Percentiles rank a stretch among this genome's conserved stretches.
Conservation (phyloP, 192 early-diverging fungal genomes). For the Podila clonocystis region DNA sequence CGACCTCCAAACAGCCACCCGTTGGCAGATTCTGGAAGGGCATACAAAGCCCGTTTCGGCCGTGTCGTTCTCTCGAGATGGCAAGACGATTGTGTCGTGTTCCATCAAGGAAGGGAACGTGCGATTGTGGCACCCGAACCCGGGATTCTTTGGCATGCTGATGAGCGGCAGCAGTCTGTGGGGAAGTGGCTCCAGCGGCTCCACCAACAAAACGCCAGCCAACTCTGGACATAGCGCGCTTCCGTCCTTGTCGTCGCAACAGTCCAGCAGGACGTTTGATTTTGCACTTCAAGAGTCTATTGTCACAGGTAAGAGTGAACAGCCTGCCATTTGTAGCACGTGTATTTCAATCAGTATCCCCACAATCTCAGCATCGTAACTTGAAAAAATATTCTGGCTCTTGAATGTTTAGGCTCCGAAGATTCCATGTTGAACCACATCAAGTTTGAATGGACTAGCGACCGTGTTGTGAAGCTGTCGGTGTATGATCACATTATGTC, state of each 20-base stretch:
- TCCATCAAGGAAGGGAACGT: slow-evolving; percentile 75
- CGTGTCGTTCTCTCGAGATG: slow-evolving; percentile 81
- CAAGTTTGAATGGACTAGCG: slow-evolving; percentile 61
- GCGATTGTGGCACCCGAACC: slow-evolving; percentile 76
- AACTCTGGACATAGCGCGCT: slow-evolving; percentile 3
- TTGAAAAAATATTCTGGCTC: background rate
- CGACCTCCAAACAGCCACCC: slow-evolving; percentile 86
- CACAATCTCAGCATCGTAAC: background rate
- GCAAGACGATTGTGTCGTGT: slow-evolving; percentile 78
- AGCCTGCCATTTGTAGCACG: background rate
- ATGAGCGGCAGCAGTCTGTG: slow-evolving; percentile 50
- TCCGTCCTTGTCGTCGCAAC: slow-evolving; percentile 48
- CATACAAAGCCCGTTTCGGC: slow-evolving; percentile 73
- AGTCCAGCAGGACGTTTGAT: slow-evolving; percentile 54
- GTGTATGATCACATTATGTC: slow-evolving; percentile 65
- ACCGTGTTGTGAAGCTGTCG: slow-evolving; percentile 58
- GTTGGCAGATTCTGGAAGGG: slow-evolving; percentile 80
- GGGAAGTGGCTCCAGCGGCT: background rate
- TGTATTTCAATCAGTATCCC: background rate
- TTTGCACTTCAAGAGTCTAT: slow-evolving; percentile 48
- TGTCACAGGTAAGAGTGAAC: slow-evolving; percentile 15
- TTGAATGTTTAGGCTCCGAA: slow-evolving; percentile 23
- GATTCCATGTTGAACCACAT: slow-evolving; percentile 48
- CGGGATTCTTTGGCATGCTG: slow-evolving; percentile 78
- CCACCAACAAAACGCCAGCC: background rate